Base-by-base conservation (phyloP, 2,329 filamentous ascomycete species). In the Mycogone perniciosa region DNA sequence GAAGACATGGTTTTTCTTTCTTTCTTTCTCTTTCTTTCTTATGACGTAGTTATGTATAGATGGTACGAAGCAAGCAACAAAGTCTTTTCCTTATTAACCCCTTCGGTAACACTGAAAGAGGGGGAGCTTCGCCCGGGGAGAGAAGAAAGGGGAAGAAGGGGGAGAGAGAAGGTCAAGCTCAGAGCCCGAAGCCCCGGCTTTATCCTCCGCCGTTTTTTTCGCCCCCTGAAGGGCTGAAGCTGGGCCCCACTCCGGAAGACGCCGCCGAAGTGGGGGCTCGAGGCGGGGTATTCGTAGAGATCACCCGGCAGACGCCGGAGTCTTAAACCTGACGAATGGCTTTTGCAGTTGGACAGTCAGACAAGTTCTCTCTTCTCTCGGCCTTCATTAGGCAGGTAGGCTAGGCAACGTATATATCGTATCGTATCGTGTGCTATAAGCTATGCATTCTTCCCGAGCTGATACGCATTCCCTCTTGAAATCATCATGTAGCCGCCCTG, bases 211-310 rank as follows among this genome's bases (percentile, higher is more conserved):
- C 9, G 13, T 42, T 42, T 42, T 29, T 26, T 29, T 27, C 33
- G 7, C 33, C 11, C 7, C 33, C 33, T 11, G 33, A 35, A 11
- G 33, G 11, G 33, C 33, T 11, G 33, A 8, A 8, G 11, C 33
- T 7, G 33, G 33, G 34, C 37, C 37, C 35, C 48, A 41, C 31
- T 29, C 50, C 50, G 50, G 50, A 52, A 40, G 38, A 48, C 50
- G 50, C 50, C 50, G 50, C 39, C 3, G 13, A 27, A 29, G 47
- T 38, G 43, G 50, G 50, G 40, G 38, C 39, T 27, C 26, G 11
- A 27, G 38, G 31, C 44, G 45, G 50, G 50, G 48, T 39, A 48
- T 26, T 31, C 11, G 48, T 20, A 34, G 38, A 44, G 39, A 33
- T 34, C 33, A 27, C 27, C 34, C 50, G 50, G 50, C 45, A 44